Conservation (phyloP, 1,139 yeast species). For the Sugiyamaella novakii region DNA sequence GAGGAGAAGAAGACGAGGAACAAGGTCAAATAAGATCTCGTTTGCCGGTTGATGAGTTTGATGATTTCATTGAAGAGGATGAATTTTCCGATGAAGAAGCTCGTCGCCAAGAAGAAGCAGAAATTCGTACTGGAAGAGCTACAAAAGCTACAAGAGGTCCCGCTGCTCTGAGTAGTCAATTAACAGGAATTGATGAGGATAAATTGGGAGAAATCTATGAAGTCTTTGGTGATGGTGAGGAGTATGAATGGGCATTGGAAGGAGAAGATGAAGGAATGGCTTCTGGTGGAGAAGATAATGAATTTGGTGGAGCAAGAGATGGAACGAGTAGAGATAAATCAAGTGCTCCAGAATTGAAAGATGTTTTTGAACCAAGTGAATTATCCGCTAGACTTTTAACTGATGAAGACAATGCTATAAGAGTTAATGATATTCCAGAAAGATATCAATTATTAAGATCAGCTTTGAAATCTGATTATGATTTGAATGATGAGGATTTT, state of each 20-base stretch:
- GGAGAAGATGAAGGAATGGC: conserved; percentile 53
- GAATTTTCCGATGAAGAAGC: conserved; percentile 92
- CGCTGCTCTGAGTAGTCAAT: conserved; percentile 54
- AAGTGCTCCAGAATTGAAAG: conserved; percentile 64
- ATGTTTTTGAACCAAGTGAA: conserved; percentile 94
- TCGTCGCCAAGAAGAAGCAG: conserved; percentile 43
- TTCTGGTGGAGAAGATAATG: conserved; percentile 51
- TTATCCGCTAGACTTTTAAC: conserved; percentile 88
- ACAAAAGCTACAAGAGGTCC: conserved; percentile 27
- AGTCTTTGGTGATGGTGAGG: conserved; percentile 96
- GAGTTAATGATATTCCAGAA: conserved; percentile 90
- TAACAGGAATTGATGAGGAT: conserved; percentile 85
- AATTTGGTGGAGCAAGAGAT: conserved; percentile 39
- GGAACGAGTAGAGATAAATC: conserved; percentile 30
- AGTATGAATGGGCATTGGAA: conserved; percentile 97
- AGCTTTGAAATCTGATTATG: conserved; percentile 57
- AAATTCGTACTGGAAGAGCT: conserved; percentile 33
- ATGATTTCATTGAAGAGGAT: conserved; percentile 96
- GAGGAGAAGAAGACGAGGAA: conserved; percentile 44
- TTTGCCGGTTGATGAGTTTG: conserved; percentile 70
- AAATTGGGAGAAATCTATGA: conserved; percentile 90
- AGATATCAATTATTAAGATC: conserved; percentile 79
- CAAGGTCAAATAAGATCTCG: conserved; percentile 21
- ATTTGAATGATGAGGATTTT: conserved; percentile 66
- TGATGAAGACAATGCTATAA: conserved; percentile 84